Conservation (phyloP, 2,329 filamentous ascomycete species). For the Paraphoma chrysanthemicola region DNA sequence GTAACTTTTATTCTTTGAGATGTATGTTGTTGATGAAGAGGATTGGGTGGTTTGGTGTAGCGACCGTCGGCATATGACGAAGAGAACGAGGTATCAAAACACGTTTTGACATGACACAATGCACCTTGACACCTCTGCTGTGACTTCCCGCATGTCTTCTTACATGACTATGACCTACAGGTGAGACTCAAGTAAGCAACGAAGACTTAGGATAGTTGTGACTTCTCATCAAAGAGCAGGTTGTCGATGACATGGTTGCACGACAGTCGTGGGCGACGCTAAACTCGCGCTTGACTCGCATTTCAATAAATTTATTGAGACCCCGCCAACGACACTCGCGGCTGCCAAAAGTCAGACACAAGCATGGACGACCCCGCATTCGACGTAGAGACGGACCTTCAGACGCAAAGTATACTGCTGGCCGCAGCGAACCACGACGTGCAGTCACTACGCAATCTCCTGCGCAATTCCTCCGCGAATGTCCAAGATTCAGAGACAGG, state of each 20-base stretch:
- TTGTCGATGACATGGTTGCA: too few relatives aligned
- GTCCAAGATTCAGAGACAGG: conserved; percentile 85
- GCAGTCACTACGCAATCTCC: conserved; percentile 70
- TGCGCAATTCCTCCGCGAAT: conserved; percentile 70
- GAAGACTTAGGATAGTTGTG: too few relatives aligned
- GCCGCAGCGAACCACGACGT: conserved; percentile 73
- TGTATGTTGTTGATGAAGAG: neutral
- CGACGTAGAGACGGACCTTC: conserved; percentile 51
- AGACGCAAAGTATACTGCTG: conserved; percentile 67
- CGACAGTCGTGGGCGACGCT: neutral
- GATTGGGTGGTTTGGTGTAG: neutral
- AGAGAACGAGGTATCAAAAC: neutral
- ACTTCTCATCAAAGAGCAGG: too few relatives aligned
- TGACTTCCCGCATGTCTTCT: too few relatives aligned
- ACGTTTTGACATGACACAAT: neutral
- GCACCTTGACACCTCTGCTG: too few relatives aligned
- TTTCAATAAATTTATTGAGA: conserved; percentile 2
- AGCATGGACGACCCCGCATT: conserved; percentile 44
- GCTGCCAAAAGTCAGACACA: neutral
- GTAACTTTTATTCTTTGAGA: neutral
- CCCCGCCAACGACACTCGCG: neutral
- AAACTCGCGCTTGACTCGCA: neutral
- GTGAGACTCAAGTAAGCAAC: too few relatives aligned
- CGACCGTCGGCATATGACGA: neutral
- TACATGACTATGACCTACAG: too few relatives aligned